Evolutionary conservation across 2,329 filamentous ascomycete species (phyloP).

Genomic region (Lecanicillium sp.): DNA sequence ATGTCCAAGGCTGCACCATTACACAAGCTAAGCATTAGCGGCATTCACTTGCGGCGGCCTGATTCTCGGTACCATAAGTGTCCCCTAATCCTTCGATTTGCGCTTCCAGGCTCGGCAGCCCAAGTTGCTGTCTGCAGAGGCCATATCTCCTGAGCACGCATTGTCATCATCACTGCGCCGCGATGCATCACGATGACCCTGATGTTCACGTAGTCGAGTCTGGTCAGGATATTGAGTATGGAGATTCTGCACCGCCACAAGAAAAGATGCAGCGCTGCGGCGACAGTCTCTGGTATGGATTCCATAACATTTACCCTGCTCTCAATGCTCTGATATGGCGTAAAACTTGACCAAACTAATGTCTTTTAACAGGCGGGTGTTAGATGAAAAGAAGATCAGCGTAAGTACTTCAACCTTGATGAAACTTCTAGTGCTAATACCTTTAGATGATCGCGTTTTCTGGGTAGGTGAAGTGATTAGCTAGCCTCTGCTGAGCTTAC

Average conservation of each 20-base stretch:
- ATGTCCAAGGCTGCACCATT: no score
- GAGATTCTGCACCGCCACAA: neutral
- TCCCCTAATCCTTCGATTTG: no score
- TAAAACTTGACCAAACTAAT: neutral
- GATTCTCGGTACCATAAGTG: no score
- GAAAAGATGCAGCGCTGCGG: constrained; percentile 12
- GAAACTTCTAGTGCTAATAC: constrained; percentile 7
- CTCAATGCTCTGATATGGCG: neutral
- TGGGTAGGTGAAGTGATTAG: constrained; percentile 24
- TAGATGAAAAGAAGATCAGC: constrained; percentile 36
- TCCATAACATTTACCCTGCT: neutral
- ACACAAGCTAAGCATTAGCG: no score
- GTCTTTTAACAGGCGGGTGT: constrained; percentile 27
- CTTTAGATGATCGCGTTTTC: constrained; percentile 39
- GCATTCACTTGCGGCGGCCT: no score
- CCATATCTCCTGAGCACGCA: no score
- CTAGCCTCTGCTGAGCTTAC: constrained; percentile 3
- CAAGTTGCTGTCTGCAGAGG: no score
- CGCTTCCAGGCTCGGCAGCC: no score
- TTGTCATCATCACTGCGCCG: no score
- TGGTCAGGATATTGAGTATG: constrained; percentile 6
- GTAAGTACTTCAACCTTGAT: constrained; percentile 17
- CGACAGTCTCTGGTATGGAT: constrained; percentile 11
- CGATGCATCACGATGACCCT: constrained; percentile 2
- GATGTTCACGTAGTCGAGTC: constrained; percentile 10